Conservation (phyloP, 208 protist species). For the Crithidia brevicula region DNA sequence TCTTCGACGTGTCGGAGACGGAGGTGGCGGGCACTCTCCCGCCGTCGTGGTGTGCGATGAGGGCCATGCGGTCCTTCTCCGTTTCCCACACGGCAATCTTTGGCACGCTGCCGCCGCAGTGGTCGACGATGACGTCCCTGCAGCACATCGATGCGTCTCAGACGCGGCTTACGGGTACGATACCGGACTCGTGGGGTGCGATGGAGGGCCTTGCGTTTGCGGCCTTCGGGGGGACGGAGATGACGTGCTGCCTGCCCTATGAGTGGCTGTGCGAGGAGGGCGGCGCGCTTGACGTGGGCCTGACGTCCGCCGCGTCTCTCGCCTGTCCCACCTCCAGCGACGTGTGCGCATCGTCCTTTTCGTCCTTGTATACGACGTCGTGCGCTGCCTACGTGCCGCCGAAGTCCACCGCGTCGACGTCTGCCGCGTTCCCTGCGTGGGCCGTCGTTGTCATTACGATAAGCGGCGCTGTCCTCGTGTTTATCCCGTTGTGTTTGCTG, state of each 20-base stretch:
- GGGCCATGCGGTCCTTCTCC: not conserved
- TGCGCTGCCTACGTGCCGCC: not conserved
- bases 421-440: not conserved
- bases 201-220: not conserved
- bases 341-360: not conserved
- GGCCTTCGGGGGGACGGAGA: not conserved
- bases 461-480: not conserved
- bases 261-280: not conserved
- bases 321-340: not conserved
- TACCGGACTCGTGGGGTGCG: slow-evolving; percentile 11
- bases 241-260: slow-evolving; percentile 5
- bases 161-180: not conserved
- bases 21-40: slow-evolving; percentile 5
- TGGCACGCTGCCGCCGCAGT: slow-evolving; percentile 15
- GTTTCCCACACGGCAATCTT: not conserved
- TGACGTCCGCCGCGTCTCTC: not conserved
- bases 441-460: not conserved
- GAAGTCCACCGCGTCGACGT: not conserved
- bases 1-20: not conserved
- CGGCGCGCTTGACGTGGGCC: not conserved
- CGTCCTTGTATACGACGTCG: not conserved
- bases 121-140: slow-evolving; percentile 4
- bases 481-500: too few species aligned
- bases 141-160: not conserved
- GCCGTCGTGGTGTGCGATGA: slow-evolving; percentile 5